Evolutionary conservation across 768 basidiomycete genomes (phyloP).

Genomic region (Chalciporus pseudorubinellus): DNA sequence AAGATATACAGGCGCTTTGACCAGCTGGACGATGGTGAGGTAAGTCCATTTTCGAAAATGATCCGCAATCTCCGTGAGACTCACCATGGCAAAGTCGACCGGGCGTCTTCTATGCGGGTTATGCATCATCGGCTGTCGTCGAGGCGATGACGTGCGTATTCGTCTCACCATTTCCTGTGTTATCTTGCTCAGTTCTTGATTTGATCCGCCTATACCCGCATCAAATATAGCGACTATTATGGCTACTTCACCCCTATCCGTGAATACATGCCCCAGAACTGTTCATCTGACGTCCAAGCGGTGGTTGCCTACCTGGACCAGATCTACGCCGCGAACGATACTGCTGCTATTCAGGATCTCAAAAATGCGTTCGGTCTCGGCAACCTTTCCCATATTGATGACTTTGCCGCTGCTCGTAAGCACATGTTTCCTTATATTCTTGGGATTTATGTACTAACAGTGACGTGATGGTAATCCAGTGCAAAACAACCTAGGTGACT

Average conservation of each 20-base stretch:
- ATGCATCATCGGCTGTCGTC: conserved; percentile 47
- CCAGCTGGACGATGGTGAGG: conserved; percentile 71
- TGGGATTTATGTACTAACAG: conserved; percentile 12
- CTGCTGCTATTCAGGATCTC: conserved; percentile 47
- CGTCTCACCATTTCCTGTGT: neutral
- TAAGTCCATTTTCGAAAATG: conserved; percentile 27
- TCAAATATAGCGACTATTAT: conserved; percentile 17
- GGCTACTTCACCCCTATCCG: conserved; percentile 72
- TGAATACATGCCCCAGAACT: conserved; percentile 66
- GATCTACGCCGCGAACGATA: conserved; percentile 46
- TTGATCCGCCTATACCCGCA: neutral
- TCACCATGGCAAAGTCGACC: conserved; percentile 32
- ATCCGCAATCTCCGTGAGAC: neutral
- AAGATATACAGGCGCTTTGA: conserved; percentile 35
- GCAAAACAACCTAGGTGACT: conserved; percentile 59
- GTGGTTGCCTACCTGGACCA: conserved; percentile 61
- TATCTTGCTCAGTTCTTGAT: neutral
- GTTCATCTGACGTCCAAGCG: conserved; percentile 67
- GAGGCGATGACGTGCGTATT: conserved; percentile 40
- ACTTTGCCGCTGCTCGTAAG: conserved; percentile 58
- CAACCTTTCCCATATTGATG: conserved; percentile 57
- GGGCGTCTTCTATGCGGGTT: conserved; percentile 40
- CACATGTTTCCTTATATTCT: neutral
- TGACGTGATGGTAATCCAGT: conserved; percentile 35
- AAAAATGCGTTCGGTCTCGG: conserved; percentile 61